These are phyloP conservation scores for Begonia masoniana DNA, from an alignment of 306 rosid genomes.

Conservation along the genomic window DNA sequence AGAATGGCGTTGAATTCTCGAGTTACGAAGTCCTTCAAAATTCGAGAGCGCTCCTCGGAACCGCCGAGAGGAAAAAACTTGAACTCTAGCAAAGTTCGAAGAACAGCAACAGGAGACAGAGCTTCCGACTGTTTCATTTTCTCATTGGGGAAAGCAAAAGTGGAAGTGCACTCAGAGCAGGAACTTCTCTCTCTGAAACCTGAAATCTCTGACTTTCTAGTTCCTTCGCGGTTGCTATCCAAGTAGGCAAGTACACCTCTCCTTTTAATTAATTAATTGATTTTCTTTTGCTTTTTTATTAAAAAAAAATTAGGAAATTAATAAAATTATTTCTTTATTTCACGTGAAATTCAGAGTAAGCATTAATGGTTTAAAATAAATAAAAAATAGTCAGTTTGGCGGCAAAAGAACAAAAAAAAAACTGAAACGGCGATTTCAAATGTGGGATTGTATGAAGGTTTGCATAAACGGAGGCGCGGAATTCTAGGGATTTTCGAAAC, in stretches of 20 bases:
- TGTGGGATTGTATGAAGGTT: not conserved
- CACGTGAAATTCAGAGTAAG: too few relatives aligned
- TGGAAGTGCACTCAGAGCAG: not conserved
- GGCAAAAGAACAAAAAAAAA: constrained; percentile 24
- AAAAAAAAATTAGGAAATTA: too few relatives aligned
- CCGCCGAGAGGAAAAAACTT: constrained; percentile 9
- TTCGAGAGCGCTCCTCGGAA: constrained; percentile 10
- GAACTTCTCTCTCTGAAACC: not conserved
- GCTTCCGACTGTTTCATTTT: constrained; percentile 34
- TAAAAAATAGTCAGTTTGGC: too few relatives aligned
- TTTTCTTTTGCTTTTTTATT: too few relatives aligned
- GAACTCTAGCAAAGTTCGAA: constrained; percentile 25
- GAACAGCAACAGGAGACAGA: constrained; percentile 10
- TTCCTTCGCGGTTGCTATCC: too few relatives aligned
- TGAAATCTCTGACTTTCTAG: too few relatives aligned
- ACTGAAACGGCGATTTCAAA: constrained; percentile 4
- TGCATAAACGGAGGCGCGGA: not conserved
- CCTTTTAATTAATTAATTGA: too few relatives aligned
- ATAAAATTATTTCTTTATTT: too few relatives aligned
- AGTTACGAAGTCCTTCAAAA: constrained; percentile 35
- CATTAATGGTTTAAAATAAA: too few relatives aligned
- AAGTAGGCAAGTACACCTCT: too few relatives aligned
- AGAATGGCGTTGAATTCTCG: constrained; percentile 67
- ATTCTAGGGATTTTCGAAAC: constrained; percentile 3
- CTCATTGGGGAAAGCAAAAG: constrained; percentile 11